Evolutionary conservation across 495 filamentous ascomycete species (phyloP).

Genomic region (Aspergillus homomorphus): DNA sequence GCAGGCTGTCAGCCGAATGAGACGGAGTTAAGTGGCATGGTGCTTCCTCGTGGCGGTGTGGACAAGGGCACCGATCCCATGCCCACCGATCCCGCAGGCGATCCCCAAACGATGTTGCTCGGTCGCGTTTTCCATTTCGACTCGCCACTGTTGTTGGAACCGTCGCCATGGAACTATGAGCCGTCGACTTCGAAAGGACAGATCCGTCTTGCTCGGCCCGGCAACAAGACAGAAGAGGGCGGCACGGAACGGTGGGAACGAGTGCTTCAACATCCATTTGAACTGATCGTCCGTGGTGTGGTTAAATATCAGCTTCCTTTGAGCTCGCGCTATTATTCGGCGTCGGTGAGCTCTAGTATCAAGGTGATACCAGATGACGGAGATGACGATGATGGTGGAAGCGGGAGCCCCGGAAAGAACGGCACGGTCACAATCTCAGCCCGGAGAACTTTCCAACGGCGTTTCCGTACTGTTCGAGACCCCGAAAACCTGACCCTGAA

Average conservation of each 20-base stretch:
- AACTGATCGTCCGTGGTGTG: constrained; percentile 84
- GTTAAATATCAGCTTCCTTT: constrained; percentile 87
- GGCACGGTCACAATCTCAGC: constrained; percentile 27
- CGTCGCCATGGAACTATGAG: constrained; percentile 72
- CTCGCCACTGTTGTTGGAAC: constrained; percentile 80
- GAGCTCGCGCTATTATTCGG: constrained; percentile 60
- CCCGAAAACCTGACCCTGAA: constrained; percentile 10
- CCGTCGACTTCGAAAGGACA: constrained; percentile 71
- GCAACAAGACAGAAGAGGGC: constrained; percentile 82
- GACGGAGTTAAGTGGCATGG: constrained; percentile 4
- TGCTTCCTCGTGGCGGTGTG: constrained; percentile 37
- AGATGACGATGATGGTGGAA: constrained; percentile 25
- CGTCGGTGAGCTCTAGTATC: constrained; percentile 50
- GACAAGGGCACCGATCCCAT: constrained; percentile 74
- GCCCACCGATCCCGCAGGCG: constrained; percentile 56
- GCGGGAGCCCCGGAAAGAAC: constrained; percentile 22
- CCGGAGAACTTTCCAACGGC: constrained; percentile 3
- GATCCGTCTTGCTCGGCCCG: constrained; percentile 74
- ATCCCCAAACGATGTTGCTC: constrained; percentile 80
- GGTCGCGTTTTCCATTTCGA: constrained; percentile 85
- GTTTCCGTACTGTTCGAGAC: neutral
- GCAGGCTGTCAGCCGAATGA: constrained; percentile 22
- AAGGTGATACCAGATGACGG: constrained; percentile 47
- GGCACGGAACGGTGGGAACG: constrained; percentile 89
- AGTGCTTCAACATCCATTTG: constrained; percentile 86